Base-by-base conservation (phyloP, 768 basidiomycete genomes). In the Heimioporus sp. region DNA sequence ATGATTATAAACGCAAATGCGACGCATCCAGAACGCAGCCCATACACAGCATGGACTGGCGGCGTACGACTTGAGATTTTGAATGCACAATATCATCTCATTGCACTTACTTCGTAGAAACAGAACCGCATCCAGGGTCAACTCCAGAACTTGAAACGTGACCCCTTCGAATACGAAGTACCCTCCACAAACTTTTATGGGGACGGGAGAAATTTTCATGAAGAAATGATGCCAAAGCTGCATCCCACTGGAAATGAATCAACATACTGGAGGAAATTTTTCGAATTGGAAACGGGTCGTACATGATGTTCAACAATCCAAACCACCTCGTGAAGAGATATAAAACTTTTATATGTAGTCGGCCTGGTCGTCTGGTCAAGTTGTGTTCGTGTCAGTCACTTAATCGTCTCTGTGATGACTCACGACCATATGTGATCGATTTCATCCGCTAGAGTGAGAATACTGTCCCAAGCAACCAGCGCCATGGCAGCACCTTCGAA, bases 281-380 rank as follows among this genome's bases (percentile, higher is more conserved):
- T 36, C 6, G 35, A n/a, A 37, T 10, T 34, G 1, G 9, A 32
- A 10, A 31, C 8, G 21, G 9, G 7, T 7, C 43, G 2, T 13
- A 63, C 63, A 62, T 44, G 48, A 54, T 54, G 12, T 53, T 54
- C 48, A 49, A 3, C 31, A 63, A 16, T 48, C 63, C 62, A 40
- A 62, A 62, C 63, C 62, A 65, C 50, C 36, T 63, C 1, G 63
- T 24, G 16, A 63, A 54, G 21, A 63, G 45, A 44, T 54, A 63
- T 49, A 63, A 55, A 46, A 56, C 52, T 36, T 65, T 63, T 28
- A 65, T 43, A 11, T 54, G 20, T 13, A 24, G 10, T 17, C 54
- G 19, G 20, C 30, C n/a, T 2, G 53, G n/a, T 31, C 51, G 53
- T 43, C 62, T 63, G 30, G 34, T 13, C 31, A 30, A 37, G 16